Evolutionary conservation across 2,329 filamentous ascomycete genomes (phyloP), one percentile per base, ranked within the genome.

Genomic region (Cryphonectria parasitica): DNA sequence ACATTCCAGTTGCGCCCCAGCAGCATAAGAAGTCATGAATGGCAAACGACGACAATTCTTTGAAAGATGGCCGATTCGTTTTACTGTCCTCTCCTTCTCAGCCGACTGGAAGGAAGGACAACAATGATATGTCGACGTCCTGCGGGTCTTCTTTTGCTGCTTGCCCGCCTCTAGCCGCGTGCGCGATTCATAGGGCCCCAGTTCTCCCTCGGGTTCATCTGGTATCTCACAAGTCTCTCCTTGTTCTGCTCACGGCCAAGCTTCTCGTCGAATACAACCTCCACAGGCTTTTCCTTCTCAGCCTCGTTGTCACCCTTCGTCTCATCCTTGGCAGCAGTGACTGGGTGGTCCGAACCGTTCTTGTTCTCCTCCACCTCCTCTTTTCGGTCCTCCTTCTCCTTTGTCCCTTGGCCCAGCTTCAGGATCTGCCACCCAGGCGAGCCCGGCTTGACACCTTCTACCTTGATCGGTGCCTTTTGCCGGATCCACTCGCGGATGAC

Each of bases 401-500:
- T 76, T 36, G 61, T 71, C 25, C 22, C 49, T 13, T 79, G 76
- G 52, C 28, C 62, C 69, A 82, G 78, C 67, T 79, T 84, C 78
- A 95, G 84, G 60, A 98, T 90, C 65, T 84, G 88, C 77, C 89
- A 92, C 1, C 92, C 93, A 0, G 94, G 84, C 66, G 87, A 92
- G n/a, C 87, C 87, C 56, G 89, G 85, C 75, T 89, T 91, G 69
- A 97, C 84, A 28, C 89, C 89, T 0, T 88, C 88, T 49, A 90
- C 88, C 78, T 92, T 97, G 70, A 97, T 85, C 0, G 95, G 94
- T 0, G 88, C 86, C 76, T 91, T 92, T 78, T 97, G 94, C 34
- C 91, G 88, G 19, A 92, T 89, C 94, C 94, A 99, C 81, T 97
- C 94, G 36, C 93, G 88, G 89, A 98, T 96, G 39, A 98, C 84